phyloP scores from a whole-genome alignment of 768 basidiomycete genomes.

The Psilocybe azurescens region DNA sequence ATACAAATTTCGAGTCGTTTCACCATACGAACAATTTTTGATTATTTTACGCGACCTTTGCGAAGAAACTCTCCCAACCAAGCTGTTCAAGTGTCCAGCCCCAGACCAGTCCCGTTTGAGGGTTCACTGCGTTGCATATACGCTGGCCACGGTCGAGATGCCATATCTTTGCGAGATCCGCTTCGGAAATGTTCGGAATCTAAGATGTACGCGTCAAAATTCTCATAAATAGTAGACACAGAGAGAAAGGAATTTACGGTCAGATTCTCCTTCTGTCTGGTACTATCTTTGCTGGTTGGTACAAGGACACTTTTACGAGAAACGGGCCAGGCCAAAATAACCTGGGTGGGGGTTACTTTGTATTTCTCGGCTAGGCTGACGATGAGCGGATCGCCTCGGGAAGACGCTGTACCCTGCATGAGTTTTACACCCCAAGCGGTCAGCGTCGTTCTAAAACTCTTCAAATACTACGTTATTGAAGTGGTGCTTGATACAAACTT shows the following conservation, averaged over 20 bases:
- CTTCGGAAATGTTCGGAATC: slow-evolving; percentile 28
- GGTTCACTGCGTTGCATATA: slow-evolving; percentile 44
- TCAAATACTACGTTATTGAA: slow-evolving; percentile 24
- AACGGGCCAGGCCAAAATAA: slow-evolving; percentile 58
- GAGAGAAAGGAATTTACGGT: neutral
- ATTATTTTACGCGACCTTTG: neutral
- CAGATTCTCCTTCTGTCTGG: slow-evolving; percentile 37
- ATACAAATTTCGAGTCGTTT: too few species aligned
- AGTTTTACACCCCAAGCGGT: slow-evolving; percentile 49
- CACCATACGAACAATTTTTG: neutral
- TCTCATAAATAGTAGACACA: too few species aligned
- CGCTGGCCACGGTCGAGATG: slow-evolving; percentile 46
- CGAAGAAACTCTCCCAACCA: slow-evolving; percentile 36
- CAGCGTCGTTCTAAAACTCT: neutral
- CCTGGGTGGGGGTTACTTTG: slow-evolving; percentile 48
- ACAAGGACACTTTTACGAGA: slow-evolving; percentile 47
- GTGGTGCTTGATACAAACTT: slow-evolving; percentile 41
- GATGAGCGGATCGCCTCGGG: slow-evolving; percentile 50
- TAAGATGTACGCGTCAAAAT: neutral
- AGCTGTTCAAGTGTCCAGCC: slow-evolving; percentile 45
- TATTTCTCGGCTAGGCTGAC: slow-evolving; percentile 52
- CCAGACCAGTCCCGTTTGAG: slow-evolving; percentile 36
- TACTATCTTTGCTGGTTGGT: slow-evolving; percentile 53
- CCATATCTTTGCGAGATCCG: slow-evolving; percentile 51
- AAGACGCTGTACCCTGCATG: slow-evolving; percentile 29